Base-by-base conservation (phyloP, 1,284 basidiomycete species). In the Fomitopsis pinicola region DNA sequence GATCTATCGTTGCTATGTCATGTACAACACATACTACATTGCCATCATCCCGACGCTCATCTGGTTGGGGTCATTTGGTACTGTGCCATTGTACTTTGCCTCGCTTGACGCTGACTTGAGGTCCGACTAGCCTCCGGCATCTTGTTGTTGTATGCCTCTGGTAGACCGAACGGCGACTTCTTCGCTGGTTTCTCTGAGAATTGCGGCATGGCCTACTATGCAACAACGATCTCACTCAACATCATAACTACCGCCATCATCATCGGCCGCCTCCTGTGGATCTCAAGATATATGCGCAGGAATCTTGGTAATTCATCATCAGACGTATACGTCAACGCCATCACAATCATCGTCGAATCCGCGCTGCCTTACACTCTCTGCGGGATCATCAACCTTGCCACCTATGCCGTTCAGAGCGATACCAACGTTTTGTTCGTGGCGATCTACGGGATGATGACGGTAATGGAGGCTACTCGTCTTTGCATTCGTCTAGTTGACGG, bases 361-460 rank as follows among this genome's bases (percentile, higher is more conserved):
- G 63, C 63, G 53, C 61, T 66, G 44, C 64, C 66, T 17, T 64
- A 63, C 63, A 59, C 58, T 35, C 46, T 64, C 22, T 60, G 58
- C 10, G 64, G 66, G 22, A 55, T 63, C 33, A 60, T 59, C 30
- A 62, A 58, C 57, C 57, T 67, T 40, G 58, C 60, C 30, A 50
- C 61, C 33, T 62, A 62, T 46, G 63, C 62, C 12, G 17, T 63
- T 19, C 35, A 60, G 36, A 64, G 60, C 59, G 62, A 62, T n/a
- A 52, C 61, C 12, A 57, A 60, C 2, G 59, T 67, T 12, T 53
- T 64, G 26, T 66, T 67, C 57, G 44, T 15, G 9, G 60, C 64
- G 40, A 40, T 64, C 35, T 67, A 66, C 22, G 62, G 50, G 42
- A 66, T 67, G 67, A 65, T 68, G 60, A 63, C 64, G 55, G 66